Evolutionary conservation across 768 basidiomycete genomes (phyloP).

Genomic region (Lenzites betulinus): DNA sequence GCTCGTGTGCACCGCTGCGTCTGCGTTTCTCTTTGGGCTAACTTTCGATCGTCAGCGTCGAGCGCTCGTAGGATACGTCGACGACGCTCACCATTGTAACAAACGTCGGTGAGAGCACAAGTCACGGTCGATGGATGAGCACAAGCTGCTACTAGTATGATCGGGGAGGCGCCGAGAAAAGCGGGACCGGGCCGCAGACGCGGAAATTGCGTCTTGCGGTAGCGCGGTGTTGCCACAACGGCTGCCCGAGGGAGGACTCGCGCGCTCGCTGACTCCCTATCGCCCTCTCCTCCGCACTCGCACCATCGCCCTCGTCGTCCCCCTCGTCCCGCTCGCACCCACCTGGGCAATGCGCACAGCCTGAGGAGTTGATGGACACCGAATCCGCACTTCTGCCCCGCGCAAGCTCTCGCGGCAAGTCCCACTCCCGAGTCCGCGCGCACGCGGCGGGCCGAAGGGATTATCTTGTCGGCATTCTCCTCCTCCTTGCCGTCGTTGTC

Average conservation of each 20-base stretch:
- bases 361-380: conserved; percentile 13
- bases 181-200: background rate
- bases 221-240: background rate
- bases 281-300: background rate
- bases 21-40: conserved; percentile 42
- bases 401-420: conserved; percentile 15
- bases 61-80: no score
- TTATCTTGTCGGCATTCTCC: conserved; percentile 61
- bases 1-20: conserved; percentile 49
- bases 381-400: conserved; percentile 6
- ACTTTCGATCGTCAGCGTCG: conserved; percentile 4
- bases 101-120: background rate
- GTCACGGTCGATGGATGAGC: background rate
- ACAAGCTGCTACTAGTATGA: background rate
- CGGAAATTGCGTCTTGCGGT: background rate
- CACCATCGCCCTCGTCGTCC: background rate
- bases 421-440: conserved; percentile 9
- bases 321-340: background rate
- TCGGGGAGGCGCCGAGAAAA: background rate
- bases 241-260: background rate
- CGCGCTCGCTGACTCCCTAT: background rate
- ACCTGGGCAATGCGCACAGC: background rate
- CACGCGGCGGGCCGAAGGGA: conserved; percentile 30
- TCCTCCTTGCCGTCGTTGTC: conserved; percentile 75
- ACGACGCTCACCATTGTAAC: conserved; percentile 5